phyloP scores from a whole-genome alignment of 2,329 filamentous ascomycete species.

The Hymenoscyphus occultus region DNA sequence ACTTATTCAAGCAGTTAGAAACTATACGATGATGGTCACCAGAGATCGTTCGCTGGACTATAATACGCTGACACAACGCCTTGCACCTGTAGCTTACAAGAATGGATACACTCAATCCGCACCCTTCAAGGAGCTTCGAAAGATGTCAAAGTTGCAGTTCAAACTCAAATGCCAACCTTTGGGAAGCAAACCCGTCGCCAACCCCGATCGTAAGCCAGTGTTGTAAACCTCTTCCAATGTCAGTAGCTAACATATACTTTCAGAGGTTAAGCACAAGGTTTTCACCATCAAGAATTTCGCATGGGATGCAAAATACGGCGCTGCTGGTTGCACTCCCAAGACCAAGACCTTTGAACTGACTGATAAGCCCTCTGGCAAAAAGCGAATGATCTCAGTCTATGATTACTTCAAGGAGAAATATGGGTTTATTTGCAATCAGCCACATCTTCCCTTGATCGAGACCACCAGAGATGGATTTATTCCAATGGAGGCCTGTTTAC shows the following conservation, averaged over 20 bases:
- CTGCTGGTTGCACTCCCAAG: slow-evolving; percentile 48
- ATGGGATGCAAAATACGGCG: slow-evolving; percentile 42
- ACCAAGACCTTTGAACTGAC: slow-evolving; percentile 55
- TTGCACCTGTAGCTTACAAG: slow-evolving; percentile 21
- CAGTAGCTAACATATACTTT: background rate
- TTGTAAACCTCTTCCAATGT: background rate
- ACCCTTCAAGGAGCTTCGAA: slow-evolving; percentile 53
- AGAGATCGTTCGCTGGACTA: slow-evolving; percentile 28
- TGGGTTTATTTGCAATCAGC: slow-evolving; percentile 46
- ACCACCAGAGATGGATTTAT: slow-evolving; percentile 54
- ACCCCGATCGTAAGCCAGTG: slow-evolving; percentile 40
- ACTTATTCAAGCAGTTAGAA: slow-evolving; percentile 37
- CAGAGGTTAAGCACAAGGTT: slow-evolving; percentile 38
- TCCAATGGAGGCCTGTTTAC: slow-evolving; percentile 58
- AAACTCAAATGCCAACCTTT: slow-evolving; percentile 47
- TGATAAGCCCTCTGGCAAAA: slow-evolving; percentile 42
- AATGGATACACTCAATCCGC: slow-evolving; percentile 40
- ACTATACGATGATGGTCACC: slow-evolving; percentile 26
- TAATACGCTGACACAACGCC: slow-evolving; percentile 23
- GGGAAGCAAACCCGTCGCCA: background rate
- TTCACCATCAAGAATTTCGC: slow-evolving; percentile 53
- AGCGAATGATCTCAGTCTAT: slow-evolving; percentile 39
- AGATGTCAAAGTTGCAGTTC: slow-evolving; percentile 55
- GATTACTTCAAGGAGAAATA: slow-evolving; percentile 59
- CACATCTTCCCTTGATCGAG: slow-evolving; percentile 55